phyloP scores from a whole-genome alignment of 148 eudicot genomes.

The Camellia japonica region DNA sequence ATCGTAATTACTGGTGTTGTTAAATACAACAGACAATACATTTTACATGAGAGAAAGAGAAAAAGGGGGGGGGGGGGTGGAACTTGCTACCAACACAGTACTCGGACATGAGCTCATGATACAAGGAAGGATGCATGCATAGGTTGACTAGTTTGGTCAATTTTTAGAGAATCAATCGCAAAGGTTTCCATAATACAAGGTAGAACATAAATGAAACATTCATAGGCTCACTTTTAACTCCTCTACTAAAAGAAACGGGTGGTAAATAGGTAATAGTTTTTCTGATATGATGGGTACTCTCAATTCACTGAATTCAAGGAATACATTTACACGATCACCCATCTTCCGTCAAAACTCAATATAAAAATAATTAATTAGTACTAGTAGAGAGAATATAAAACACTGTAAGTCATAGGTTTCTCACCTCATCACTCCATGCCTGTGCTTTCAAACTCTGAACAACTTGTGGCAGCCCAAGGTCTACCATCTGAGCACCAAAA shows the following conservation, averaged over 20 bases:
- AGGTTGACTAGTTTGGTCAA: neutral
- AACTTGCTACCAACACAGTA: neutral
- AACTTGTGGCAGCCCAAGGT: constrained; percentile 71
- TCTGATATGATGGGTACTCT: neutral
- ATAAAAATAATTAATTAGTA: no score
- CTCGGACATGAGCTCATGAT: neutral
- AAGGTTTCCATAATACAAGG: neutral
- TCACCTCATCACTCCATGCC: constrained; percentile 98
- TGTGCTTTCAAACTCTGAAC: constrained; percentile 92
- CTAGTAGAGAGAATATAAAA: neutral
- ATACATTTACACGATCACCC: neutral
- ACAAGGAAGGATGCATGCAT: constrained; percentile 4
- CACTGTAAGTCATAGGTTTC: neutral
- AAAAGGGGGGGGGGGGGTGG: no score
- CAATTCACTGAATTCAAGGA: neutral
- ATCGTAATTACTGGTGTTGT: neutral
- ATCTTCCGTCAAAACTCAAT: neutral
- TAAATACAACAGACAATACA: neutral
- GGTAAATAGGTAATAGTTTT: neutral
- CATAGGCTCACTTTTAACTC: neutral
- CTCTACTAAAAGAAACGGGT: neutral
- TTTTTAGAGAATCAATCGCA: neutral
- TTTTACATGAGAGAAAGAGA: no score
- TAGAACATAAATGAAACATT: neutral
- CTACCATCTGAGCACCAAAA: constrained; percentile 92